These are phyloP conservation scores for Kodamaea lidongshanica DNA, from an alignment of 805 yeast genomes.

Conservation along the genomic window DNA sequence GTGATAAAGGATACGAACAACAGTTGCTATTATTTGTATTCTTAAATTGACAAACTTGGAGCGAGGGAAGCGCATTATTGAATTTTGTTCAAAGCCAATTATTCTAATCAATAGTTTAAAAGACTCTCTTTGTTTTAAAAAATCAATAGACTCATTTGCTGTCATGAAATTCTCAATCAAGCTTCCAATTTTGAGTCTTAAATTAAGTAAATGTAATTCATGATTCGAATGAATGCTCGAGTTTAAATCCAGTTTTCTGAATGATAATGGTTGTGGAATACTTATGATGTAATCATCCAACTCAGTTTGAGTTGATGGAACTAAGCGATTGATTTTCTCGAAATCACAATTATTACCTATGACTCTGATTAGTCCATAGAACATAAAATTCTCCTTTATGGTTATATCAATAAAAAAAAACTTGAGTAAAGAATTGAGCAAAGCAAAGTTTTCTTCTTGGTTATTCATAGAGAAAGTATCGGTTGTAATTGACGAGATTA, in stretches of 20 bases:
- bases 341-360: conserved; percentile 47
- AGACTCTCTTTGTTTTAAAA: conserved; percentile 31
- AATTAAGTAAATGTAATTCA: conserved; percentile 36
- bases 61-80: conserved; percentile 41
- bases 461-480: conserved; percentile 22
- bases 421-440: conserved; percentile 24
- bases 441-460: conserved; percentile 8
- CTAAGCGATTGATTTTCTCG: conserved; percentile 34
- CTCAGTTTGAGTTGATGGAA: conserved; percentile 27
- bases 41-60: conserved; percentile 32
- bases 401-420: conserved; percentile 39
- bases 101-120: conserved; percentile 37
- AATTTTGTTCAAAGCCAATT: conserved; percentile 45
- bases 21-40: conserved; percentile 34
- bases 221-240: conserved; percentile 28
- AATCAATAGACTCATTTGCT: conserved; percentile 18
- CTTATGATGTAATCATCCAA: conserved; percentile 18
- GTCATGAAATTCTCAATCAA: conserved; percentile 43
- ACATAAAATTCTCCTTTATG: conserved; percentile 33
- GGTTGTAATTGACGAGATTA: conserved; percentile 37
- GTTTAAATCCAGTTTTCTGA: conserved; percentile 5
- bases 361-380: conserved; percentile 49
- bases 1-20: conserved; percentile 35
- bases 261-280: conserved; percentile 26
- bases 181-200: conserved; percentile 42